Conservation (phyloP, 2,329 filamentous ascomycete species). For the Aspergillus tubingensis region DNA sequence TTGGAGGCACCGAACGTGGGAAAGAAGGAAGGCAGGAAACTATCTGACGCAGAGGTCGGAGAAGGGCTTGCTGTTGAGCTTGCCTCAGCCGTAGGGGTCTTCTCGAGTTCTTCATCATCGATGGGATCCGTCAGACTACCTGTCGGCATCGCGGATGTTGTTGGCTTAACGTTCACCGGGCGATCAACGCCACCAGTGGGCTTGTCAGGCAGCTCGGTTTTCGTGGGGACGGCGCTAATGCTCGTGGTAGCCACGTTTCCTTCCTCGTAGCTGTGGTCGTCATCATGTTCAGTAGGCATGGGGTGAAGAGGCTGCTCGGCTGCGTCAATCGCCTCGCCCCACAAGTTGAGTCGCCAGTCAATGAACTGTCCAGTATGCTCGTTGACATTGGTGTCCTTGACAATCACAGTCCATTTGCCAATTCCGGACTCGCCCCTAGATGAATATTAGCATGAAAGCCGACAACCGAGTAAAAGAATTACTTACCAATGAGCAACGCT, state of each 20-base stretch:
- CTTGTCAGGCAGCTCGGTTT: conserved; percentile 46
- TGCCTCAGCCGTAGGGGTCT: conserved; percentile 31
- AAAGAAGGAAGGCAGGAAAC: conserved; percentile 79
- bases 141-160: conserved; percentile 30
- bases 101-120: conserved; percentile 13
- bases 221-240: conserved; percentile 51
- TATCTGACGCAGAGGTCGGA: conserved; percentile 45
- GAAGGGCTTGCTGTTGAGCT: conserved; percentile 32
- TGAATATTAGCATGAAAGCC: conserved; percentile 11
- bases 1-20: conserved; percentile 88
- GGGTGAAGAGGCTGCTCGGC: conserved; percentile 73
- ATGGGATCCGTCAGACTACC: conserved; percentile 19
- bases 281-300: conserved; percentile 79
- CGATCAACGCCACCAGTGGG: conserved; percentile 68
- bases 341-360: conserved; percentile 93
- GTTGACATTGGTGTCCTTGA: conserved; percentile 83
- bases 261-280: conserved; percentile 74
- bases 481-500: conserved; percentile 90
- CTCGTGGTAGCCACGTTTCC: conserved; percentile 65
- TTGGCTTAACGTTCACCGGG: conserved; percentile 63
- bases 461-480: neutral
- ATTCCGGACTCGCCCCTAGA: conserved; percentile 81
- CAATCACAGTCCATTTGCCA: conserved; percentile 86
- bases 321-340: conserved; percentile 83
- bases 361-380: conserved; percentile 74